Evolutionary conservation across 192 early-diverging fungal genomes (phyloP), one percentile per base, ranked within the genome.

Genomic region (Ramicandelaber brevisporus): DNA sequence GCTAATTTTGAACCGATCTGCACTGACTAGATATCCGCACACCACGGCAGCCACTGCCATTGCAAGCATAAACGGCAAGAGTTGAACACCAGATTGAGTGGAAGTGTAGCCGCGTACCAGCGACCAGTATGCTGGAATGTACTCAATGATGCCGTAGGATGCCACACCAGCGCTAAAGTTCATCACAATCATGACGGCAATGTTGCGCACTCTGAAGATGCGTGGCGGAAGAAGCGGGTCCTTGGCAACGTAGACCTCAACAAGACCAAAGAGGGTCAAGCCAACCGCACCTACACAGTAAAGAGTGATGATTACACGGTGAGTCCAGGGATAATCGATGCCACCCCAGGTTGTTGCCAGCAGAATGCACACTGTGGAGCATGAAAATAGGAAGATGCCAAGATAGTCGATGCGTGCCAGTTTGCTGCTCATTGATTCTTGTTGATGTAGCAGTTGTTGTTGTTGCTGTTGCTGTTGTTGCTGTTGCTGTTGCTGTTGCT

Each of bases 291-390:
- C 47, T 6, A 58, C 29, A 0, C 16, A 30, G 33, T n/a, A n/a
- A n/a, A n/a, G n/a, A n/a, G n/a, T n/a, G n/a, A 77, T 68, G 11
- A 65, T 57, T 14, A 55, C 30, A 6, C 65, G 37, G 21, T 41
- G 43, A 14, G 36, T 40, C 77, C 73, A 81, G 0, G 51, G 44
- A 49, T 73, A 73, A 4, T 56, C 55, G 19, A 55, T 59, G 22
- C 86, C 86, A 33, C 82, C 86, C 28, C 70, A 53, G 20, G 73
- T 67, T 21, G 76, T 50, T 1, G 79, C 79, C 5, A 78, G 46
- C 11, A 86, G 57, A 27, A 84, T 33, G 10, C 58, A 50, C 17
- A 64, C 35, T 22, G 72, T 64, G 16, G 67, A 53, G 25, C 44
- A 31, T 25, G 69, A 40, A 18, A 83, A 31, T 0, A 66, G 13